Percentiles rank a stretch among this genome's conserved stretches.
phyloP scores from a whole-genome alignment of 108 stramenopile species.

The Cylindrotheca closterium region DNA sequence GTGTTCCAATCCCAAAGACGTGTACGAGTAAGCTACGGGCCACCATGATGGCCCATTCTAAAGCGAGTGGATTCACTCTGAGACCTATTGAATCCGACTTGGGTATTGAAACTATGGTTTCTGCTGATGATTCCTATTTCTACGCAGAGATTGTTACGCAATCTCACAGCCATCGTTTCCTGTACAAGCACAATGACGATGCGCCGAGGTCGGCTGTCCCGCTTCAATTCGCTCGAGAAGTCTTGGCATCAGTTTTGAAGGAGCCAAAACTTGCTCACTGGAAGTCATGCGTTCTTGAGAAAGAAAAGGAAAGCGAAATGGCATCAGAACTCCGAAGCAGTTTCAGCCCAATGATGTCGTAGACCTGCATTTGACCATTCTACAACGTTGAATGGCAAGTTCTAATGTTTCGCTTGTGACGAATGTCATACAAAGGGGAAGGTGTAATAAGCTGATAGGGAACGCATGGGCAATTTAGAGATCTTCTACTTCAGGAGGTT shows the following conservation, averaged over 20 bases:
- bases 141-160: constrained; percentile 30
- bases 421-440: neutral
- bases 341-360: neutral
- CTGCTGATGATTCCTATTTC: constrained; percentile 18
- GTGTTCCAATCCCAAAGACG: constrained; percentile 60
- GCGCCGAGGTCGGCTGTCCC: constrained; percentile 35
- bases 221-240: constrained; percentile 89
- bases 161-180: constrained; percentile 19
- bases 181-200: constrained; percentile 32
- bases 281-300: constrained; percentile 78
- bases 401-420: neutral
- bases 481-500: neutral
- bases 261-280: constrained; percentile 76
- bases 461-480: neutral
- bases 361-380: neutral
- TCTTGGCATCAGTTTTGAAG: constrained; percentile 67
- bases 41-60: constrained; percentile 68
- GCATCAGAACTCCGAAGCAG: constrained; percentile 32
- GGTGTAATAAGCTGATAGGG: neutral
- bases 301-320: constrained; percentile 72
- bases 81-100: constrained; percentile 71
- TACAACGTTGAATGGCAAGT: neutral
- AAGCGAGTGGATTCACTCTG: constrained; percentile 53
- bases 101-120: constrained; percentile 44
- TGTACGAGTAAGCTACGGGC: constrained; percentile 35